Conservation (phyloP, 192 early-diverging fungal species). For the Coemansia sp. region DNA sequence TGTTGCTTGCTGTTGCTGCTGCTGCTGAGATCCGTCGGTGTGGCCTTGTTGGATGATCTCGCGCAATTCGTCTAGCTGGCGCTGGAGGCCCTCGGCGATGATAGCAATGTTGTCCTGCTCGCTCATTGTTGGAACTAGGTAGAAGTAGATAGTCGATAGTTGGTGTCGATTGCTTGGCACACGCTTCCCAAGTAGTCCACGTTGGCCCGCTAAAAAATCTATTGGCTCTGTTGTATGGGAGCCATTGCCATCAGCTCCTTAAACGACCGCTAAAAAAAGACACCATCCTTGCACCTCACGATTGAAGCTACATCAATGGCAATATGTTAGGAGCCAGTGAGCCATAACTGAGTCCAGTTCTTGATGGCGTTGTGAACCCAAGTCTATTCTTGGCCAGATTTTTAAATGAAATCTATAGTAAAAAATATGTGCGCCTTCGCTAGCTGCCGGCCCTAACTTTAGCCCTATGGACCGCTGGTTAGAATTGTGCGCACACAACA, state of each 20-base stretch:
- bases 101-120: constrained; percentile 4
- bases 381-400: not conserved
- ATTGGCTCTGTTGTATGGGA: not conserved
- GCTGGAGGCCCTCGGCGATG: constrained; percentile 36
- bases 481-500: constrained; percentile 24
- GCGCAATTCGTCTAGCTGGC: constrained; percentile 45
- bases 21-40: not conserved
- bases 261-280: too few relatives aligned
- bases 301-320: not conserved
- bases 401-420: not conserved
- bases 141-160: not conserved
- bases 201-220: too few relatives aligned
- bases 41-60: constrained; percentile 19
- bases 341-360: constrained; percentile 2
- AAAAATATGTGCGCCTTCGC: constrained; percentile 28
- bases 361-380: constrained; percentile 1
- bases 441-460: constrained; percentile 3
- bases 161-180: too few relatives aligned
- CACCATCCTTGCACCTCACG: too few relatives aligned
- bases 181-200: too few relatives aligned
- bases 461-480: constrained; percentile 8
- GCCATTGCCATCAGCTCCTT: not conserved
- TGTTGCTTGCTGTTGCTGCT: not conserved
- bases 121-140: not conserved
- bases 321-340: not conserved